These are phyloP conservation scores for Tillandsia fasciculata DNA, from an alignment of 176 grass and related monocot species.

Conservation along the genomic window DNA sequence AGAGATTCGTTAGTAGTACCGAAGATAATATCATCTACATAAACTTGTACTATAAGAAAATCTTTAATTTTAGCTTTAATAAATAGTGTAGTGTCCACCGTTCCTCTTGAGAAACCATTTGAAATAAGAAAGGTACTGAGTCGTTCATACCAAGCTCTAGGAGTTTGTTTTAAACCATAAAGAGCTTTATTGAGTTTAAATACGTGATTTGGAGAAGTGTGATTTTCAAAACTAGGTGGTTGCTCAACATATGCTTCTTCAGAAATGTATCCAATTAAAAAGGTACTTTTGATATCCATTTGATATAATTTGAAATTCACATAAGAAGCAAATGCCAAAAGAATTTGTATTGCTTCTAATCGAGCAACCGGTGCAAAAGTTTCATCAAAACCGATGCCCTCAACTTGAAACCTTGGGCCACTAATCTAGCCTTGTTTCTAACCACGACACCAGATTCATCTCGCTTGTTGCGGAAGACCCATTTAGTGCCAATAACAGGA, in stretches of 20 bases:
- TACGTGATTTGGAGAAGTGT: background rate
- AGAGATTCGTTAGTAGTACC: no score
- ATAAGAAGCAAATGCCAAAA: background rate
- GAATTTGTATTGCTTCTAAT: background rate
- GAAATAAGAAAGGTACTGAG: no score
- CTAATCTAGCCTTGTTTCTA: background rate
- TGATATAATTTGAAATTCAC: background rate
- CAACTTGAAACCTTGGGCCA: background rate
- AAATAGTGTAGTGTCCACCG: no score
- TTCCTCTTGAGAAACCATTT: no score
- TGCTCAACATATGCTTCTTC: constrained; percentile 5
- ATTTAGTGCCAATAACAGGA: constrained; percentile 8
- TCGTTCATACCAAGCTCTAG: constrained; percentile 13
- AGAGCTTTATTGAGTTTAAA: background rate
- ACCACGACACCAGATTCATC: background rate
- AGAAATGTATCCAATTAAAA: background rate
- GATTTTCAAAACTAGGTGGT: background rate
- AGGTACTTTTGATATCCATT: constrained; percentile 1
- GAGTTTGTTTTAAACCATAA: constrained; percentile 3
- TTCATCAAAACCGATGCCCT: constrained; percentile 3
- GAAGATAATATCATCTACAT: no score
- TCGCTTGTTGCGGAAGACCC: background rate
- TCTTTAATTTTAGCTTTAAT: no score
- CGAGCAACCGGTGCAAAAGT: constrained; percentile 1
- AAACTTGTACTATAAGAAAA: no score